Conservation (phyloP, 1,284 basidiomycete species). For the Grifola frondosa region DNA sequence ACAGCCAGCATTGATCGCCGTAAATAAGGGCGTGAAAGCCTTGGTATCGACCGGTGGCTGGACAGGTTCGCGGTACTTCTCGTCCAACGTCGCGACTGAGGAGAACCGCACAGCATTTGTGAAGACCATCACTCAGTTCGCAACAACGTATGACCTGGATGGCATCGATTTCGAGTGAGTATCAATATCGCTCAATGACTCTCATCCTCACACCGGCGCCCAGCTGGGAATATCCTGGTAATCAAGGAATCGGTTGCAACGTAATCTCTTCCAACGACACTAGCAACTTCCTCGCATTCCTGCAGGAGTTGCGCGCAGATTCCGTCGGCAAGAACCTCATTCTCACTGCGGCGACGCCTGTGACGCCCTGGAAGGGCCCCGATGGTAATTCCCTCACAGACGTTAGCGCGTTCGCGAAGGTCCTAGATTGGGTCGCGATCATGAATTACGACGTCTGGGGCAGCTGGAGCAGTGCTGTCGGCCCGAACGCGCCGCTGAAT, state of each 20-base stretch:
- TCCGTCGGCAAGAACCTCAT: conserved; percentile 58
- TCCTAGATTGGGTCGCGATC: conserved; percentile 79
- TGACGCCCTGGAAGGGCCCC: conserved; percentile 64
- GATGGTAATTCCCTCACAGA: conserved; percentile 59
- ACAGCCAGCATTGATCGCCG: no score
- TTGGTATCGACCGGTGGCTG: conserved; percentile 82
- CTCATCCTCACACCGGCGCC: neutral
- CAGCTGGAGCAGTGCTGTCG: conserved; percentile 41
- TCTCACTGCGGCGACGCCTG: conserved; percentile 72
- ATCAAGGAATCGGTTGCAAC: conserved; percentile 75
- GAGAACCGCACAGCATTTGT: conserved; percentile 67
- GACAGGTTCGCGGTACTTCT: conserved; percentile 74
- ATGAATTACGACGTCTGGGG: conserved; percentile 91
- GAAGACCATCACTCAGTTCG: conserved; percentile 60
- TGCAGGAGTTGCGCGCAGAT: conserved; percentile 68
- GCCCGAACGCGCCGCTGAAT: conserved; percentile 83
- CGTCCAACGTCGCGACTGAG: conserved; percentile 58
- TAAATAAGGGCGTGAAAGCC: conserved; percentile 63
- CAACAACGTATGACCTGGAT: conserved; percentile 63
- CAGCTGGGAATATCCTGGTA: conserved; percentile 88
- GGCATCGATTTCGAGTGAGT: conserved; percentile 80
- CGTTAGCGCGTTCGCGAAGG: conserved; percentile 66
- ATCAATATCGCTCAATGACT: neutral
- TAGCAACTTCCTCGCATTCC: conserved; percentile 70
- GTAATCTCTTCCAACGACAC: conserved; percentile 62